Percentiles rank a stretch among this genome's conserved stretches.
Evolutionary conservation across 2,329 filamentous ascomycete species (phyloP).

Genomic region (Calonectria pseudoturangicola): DNA sequence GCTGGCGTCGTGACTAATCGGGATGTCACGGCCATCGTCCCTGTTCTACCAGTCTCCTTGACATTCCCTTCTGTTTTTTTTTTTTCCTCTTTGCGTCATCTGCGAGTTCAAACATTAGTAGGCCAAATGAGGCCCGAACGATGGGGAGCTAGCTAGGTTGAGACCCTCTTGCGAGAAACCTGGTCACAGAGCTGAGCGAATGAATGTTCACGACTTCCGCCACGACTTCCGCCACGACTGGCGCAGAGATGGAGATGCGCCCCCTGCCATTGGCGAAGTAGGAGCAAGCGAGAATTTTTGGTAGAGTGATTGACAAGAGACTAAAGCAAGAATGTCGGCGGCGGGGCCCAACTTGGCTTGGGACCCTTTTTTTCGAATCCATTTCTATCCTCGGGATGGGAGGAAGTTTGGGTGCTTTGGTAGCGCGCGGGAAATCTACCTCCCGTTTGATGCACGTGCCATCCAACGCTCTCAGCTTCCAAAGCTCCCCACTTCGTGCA

Average conservation of each 20-base stretch:
- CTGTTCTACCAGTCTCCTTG: slow-evolving; percentile 2
- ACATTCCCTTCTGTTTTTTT: neutral
- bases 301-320: slow-evolving; percentile 26
- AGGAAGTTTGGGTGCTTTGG: slow-evolving; percentile 29
- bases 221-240: slow-evolving; percentile 32
- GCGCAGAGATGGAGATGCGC: slow-evolving; percentile 26
- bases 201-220: slow-evolving; percentile 18
- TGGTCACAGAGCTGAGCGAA: slow-evolving; percentile 30
- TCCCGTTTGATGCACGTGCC: slow-evolving; percentile 51
- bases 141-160: slow-evolving; percentile 44
- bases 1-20: slow-evolving; percentile 1
- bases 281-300: slow-evolving; percentile 22
- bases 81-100: slow-evolving; percentile 11
- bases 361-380: slow-evolving; percentile 18
- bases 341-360: slow-evolving; percentile 40
- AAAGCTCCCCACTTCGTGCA: slow-evolving; percentile 39
- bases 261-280: slow-evolving; percentile 21
- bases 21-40: neutral
- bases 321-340: slow-evolving; percentile 27
- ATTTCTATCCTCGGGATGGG: slow-evolving; percentile 13
- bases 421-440: slow-evolving; percentile 49
- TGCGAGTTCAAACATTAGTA: slow-evolving; percentile 5
- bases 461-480: slow-evolving; percentile 43
- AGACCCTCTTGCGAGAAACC: slow-evolving; percentile 38
- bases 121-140: slow-evolving; percentile 24